These are phyloP conservation scores for Cytospora chrysosperma DNA, from an alignment of 2,329 filamentous ascomycete species.

Conservation along the genomic window DNA sequence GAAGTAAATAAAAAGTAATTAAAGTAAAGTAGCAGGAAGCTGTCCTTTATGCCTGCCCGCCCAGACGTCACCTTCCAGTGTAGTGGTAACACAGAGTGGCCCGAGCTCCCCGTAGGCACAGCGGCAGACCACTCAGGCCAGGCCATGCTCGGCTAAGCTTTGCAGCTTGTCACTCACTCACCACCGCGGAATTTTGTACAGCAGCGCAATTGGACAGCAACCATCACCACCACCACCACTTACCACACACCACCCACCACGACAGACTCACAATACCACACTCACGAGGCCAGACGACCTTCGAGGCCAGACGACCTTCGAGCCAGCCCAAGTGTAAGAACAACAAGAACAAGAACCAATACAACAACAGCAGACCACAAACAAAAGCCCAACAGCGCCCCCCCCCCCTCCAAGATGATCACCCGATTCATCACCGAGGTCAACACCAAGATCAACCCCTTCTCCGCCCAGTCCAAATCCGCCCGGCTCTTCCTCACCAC, in stretches of 20 bases:
- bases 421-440: slow-evolving; percentile 85
- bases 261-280: neutral
- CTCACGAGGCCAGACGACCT: neutral
- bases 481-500: slow-evolving; percentile 85
- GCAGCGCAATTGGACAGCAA: neutral
- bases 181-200: neutral
- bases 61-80: slow-evolving; percentile 1
- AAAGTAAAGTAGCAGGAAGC: neutral
- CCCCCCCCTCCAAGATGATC: slow-evolving; percentile 66
- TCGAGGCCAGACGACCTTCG: too few species aligned
- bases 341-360: neutral
- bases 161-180: too few species aligned
- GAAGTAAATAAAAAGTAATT: too few species aligned
- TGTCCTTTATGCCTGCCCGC: slow-evolving; percentile 1
- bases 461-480: slow-evolving; percentile 74
- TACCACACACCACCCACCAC: neutral
- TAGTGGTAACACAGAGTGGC: neutral
- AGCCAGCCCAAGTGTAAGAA: too few species aligned
- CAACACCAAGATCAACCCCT: slow-evolving; percentile 87
- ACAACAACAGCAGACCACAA: too few species aligned
- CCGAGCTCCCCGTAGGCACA: neutral
- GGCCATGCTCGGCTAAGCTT: neutral
- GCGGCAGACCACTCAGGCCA: too few species aligned
- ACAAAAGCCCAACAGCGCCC: too few species aligned
- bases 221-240: neutral